Evolutionary conservation across 192 early-diverging fungal genomes (phyloP), one percentile per base, ranked within the genome.

Genomic region (Gigaspora rosea): DNA sequence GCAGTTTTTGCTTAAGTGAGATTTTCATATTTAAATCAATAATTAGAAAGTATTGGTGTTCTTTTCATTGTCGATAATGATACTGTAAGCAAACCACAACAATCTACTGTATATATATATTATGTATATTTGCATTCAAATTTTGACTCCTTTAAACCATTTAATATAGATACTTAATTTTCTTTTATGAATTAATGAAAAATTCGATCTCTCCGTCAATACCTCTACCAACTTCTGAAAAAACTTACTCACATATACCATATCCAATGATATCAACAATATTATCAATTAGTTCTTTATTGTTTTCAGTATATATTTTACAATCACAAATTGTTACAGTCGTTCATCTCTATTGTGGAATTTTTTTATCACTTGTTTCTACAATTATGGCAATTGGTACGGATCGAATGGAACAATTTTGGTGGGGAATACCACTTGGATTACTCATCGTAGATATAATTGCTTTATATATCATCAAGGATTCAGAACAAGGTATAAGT

Each of bases 341-440:
- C 20, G 48, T 64, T 61, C 73, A 63, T 16, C 27, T 75, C 15
- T 61, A 50, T 64, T n/a, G 4, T 12, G 73, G 61, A 63, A 27
- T 46, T 7, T 35, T 48, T 9, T 18, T 75, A 13, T 61, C 73
- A 8, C 10, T 75, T n/a, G n/a, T 75, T 13, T 59, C 73, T 27
- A 35, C n/a, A 15, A 33, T 75, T 11, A 18, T 75, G 20, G 57
- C 73, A 2, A 61, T 64, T n/a, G 20, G 47, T 63, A 58, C 32
- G 0, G 59, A 64, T 4, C 22, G 10, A 33, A 48, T 61, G 73
- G 58, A 75, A 75, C 49, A 64, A 54, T 64, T 75, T 50, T 75
- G 73, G 73, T 75, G 73, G 73, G 73, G 36, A 49, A 64, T 75
- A 61, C 73, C 73, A 5, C 33, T 75, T 22, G 57, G 73, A 63